phyloP scores from a whole-genome alignment of 371 early-diverging fungal species.

The Mucor piriformis region DNA sequence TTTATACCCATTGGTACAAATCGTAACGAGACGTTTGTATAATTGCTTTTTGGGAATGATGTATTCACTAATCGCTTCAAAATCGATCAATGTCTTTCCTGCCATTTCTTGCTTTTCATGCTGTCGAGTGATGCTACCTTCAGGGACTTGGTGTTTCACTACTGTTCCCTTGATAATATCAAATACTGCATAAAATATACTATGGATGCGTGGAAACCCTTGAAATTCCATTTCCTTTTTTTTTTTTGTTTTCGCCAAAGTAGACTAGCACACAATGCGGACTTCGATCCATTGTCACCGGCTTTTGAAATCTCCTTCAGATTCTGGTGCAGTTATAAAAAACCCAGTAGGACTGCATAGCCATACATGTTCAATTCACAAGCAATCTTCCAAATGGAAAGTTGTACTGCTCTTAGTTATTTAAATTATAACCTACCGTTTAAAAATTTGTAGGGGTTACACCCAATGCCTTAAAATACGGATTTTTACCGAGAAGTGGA shows the following conservation, averaged over 20 bases:
- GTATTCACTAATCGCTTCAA: slow-evolving; percentile 87
- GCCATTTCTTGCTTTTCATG: slow-evolving; percentile 2
- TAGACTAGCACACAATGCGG: too few relatives aligned
- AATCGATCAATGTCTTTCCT: slow-evolving; percentile 66
- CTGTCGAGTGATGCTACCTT: slow-evolving; percentile 66
- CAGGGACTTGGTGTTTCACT: slow-evolving; percentile 84
- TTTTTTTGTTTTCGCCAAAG: too few relatives aligned
- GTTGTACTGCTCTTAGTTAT: not conserved
- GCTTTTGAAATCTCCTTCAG: too few relatives aligned
- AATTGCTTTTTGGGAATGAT: slow-evolving; percentile 85
- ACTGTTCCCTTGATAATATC: slow-evolving; percentile 84
- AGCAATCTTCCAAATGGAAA: too few relatives aligned
- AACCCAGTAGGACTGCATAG: too few relatives aligned
- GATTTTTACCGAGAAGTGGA: not conserved
- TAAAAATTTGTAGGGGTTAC: too few relatives aligned
- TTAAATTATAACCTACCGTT: too few relatives aligned
- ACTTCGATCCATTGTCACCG: too few relatives aligned
- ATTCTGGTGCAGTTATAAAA: too few relatives aligned
- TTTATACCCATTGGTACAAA: slow-evolving; percentile 71
- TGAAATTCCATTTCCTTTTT: slow-evolving; percentile 47
- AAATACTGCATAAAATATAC: slow-evolving; percentile 85
- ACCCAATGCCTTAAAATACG: too few relatives aligned
- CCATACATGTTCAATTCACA: too few relatives aligned
- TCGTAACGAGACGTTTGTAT: slow-evolving; percentile 78
- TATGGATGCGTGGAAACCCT: slow-evolving; percentile 79